Evolutionary conservation across 164 flowering plant genomes (phyloP), one percentile per base, ranked within the genome.

Genomic region (Macadamia tetraphylla): DNA sequence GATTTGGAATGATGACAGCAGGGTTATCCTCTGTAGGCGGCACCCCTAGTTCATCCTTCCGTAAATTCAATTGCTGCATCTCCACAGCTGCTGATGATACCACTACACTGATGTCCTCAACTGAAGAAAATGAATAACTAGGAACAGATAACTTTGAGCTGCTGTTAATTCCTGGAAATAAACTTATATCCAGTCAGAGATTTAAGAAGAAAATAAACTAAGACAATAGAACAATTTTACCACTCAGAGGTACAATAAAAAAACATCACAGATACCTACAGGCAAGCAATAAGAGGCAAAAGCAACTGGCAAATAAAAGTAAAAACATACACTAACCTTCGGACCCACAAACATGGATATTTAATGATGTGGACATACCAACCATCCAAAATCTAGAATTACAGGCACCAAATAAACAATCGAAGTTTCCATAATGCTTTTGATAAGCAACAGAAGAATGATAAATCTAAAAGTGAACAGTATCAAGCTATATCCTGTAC

Each of bases 1-100:
- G 98, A 76, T 86, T 74, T 48, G 99, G 99, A 74, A 94, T 90
- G 67, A 87, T 83, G 40, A 92, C 96, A 72, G 92, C 78, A 70
- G 87, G 90, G 58, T 69, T 80, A 77, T 83, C 92, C 62, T 82
- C 90, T 69, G 80, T 82, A 72, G 80, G 44, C 48, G 76, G 71
- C 23, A 70, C 52, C 42, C 49, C 82, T 14, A 61, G 67, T 2
- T 83, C 89, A 46, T 89, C 91, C 49, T 82, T 73, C 69, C 77
- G 79, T 66, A 95, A 73, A 74, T 62, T 86, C 58, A 90, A 75
- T 64, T 87, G 87, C 77, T 88, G 87, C 73, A 95, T 63, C 73
- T 76, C 80, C 67, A 85, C 81, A 65, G 86, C 76, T 56, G 84
- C 80, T 52, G 95, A 74, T 71, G 96, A 80, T 31, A 86, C 79